Percentiles rank a stretch among this genome's conserved stretches.
These are phyloP conservation scores for Calonectria montana DNA, from an alignment of 2,329 filamentous ascomycete genomes.

Conservation along the genomic window DNA sequence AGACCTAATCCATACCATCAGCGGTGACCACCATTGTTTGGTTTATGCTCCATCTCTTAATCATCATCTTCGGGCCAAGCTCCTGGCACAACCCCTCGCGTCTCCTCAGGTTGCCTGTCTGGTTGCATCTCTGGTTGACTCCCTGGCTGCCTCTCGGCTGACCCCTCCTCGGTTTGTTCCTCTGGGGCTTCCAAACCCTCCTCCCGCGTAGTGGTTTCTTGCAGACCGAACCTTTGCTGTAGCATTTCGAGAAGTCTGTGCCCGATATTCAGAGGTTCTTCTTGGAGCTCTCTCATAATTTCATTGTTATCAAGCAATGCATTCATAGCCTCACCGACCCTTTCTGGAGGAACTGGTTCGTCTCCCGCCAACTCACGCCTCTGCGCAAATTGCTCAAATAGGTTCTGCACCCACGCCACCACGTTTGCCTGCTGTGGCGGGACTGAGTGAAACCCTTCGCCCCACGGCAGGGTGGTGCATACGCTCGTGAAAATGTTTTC, in stretches of 20 bases:
- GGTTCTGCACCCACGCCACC: conserved; percentile 44
- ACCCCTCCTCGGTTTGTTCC: conserved; percentile 17
- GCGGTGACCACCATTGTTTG: conserved; percentile 23
- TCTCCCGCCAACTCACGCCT: conserved; percentile 38
- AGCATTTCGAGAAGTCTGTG: conserved; percentile 40
- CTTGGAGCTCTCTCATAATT: conserved; percentile 46
- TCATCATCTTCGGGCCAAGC: conserved; percentile 49
- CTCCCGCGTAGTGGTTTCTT: background rate
- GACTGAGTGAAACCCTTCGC: conserved; percentile 14
- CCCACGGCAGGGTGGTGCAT: conserved; percentile 33
- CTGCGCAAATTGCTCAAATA: conserved; percentile 38
- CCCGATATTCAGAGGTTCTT: conserved; percentile 29
- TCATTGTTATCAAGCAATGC: conserved; percentile 47
- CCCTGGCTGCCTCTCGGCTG: conserved; percentile 18
- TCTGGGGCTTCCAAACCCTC: background rate
- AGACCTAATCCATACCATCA: conserved; percentile 7
- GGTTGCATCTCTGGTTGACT: conserved; percentile 12
- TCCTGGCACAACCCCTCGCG: conserved; percentile 42
- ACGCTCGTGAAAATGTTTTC: conserved; percentile 54
- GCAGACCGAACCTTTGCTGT: conserved; percentile 28
- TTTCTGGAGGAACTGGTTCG: conserved; percentile 37
- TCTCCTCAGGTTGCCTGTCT: conserved; percentile 16
- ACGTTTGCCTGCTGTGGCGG: conserved; percentile 30
- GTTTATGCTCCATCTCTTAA: background rate
- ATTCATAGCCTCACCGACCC: background rate